phyloP scores from a whole-genome alignment of 805 yeast species.

The Pichia scutulata region DNA sequence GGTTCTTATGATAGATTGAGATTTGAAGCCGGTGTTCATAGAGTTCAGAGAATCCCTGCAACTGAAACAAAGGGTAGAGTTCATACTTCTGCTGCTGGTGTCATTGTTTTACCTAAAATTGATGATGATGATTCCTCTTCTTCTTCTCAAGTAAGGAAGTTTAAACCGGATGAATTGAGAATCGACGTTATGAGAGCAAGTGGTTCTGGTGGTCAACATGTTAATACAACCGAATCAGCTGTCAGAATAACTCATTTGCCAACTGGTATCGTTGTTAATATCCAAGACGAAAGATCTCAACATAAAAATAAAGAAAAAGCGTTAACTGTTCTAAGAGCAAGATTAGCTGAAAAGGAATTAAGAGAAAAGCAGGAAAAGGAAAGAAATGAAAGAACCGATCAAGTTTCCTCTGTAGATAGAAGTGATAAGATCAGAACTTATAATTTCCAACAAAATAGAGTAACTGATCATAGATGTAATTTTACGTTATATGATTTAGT shows the following conservation, averaged over 20 bases:
- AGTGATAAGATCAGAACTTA: conserved; percentile 92
- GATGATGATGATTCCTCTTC: conserved; percentile 42
- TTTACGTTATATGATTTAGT: conserved; percentile 67
- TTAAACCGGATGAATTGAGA: conserved; percentile 80
- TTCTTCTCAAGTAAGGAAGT: conserved; percentile 40
- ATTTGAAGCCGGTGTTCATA: conserved; percentile 90
- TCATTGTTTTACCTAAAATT: conserved; percentile 82
- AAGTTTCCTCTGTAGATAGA: conserved; percentile 82
- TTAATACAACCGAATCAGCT: conserved; percentile 94
- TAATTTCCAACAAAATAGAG: conserved; percentile 84
- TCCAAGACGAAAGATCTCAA: conserved; percentile 94
- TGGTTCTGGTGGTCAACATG: conserved; percentile 98
- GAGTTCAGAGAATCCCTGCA: conserved; percentile 90
- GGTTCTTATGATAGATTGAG: conserved; percentile 70
- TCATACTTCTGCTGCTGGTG: conserved; percentile 95
- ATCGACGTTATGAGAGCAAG: conserved; percentile 96
- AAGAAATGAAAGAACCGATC: conserved; percentile 61
- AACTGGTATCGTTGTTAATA: conserved; percentile 78
- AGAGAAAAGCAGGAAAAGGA: conserved; percentile 58
- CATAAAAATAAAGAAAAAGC: conserved; percentile 93
- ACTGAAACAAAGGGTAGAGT: conserved; percentile 92
- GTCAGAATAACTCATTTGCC: conserved; percentile 90
- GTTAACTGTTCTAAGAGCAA: conserved; percentile 67
- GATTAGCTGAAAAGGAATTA: conserved; percentile 76
- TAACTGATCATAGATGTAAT: conserved; percentile 92